Base-by-base conservation (phyloP, 1,139 yeast species). In the Yamadazyma kanchanaburiensis region DNA sequence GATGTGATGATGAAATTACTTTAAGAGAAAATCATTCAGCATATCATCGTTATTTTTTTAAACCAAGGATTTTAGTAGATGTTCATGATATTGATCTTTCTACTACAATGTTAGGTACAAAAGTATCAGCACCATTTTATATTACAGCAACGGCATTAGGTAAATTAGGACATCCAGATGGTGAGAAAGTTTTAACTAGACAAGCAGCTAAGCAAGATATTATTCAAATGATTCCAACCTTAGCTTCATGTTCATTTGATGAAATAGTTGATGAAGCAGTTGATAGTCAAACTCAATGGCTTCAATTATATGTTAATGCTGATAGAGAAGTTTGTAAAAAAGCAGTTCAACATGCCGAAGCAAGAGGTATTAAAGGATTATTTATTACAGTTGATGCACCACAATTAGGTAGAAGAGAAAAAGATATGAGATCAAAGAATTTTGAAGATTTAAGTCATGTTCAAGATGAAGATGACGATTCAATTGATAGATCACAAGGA, bases 341-440 rank as follows among this genome's bases (percentile, higher is more conserved):
- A 21, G 67, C 84, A 44, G 77, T 86, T 16, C 67, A 70, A 42
- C 82, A 81, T 44, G 94, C 94, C 1, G 95, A 83, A 54, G 49
- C 60, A 27, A 60, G 87, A 28, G 95, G 95, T 0, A 67, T 83
- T 48, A 80, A 80, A 48, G 95, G 89, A 0, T 64, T 87, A 14
- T 85, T 85, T 52, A 77, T 87, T 32, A 87, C 95, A 0, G 96
- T 88, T 4, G 97, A 89, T 61, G 96, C 96, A 0, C 96, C 96
- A 4, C 87, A 86, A 42, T 69, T 88, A 35, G 97, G 97, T n/a
- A 76, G 94, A 43, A 77, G 97, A 45, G 96, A 89, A 55, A 70
- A 76, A 40, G 86, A 80, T 43, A 54, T 60, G 74, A 51, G 77
- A 31, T 58, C 62, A 35, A 42, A 44, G 32, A 35, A 40, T 19